Conservation (phyloP, 371 early-diverging fungal species). For the Globomyces sp. region DNA sequence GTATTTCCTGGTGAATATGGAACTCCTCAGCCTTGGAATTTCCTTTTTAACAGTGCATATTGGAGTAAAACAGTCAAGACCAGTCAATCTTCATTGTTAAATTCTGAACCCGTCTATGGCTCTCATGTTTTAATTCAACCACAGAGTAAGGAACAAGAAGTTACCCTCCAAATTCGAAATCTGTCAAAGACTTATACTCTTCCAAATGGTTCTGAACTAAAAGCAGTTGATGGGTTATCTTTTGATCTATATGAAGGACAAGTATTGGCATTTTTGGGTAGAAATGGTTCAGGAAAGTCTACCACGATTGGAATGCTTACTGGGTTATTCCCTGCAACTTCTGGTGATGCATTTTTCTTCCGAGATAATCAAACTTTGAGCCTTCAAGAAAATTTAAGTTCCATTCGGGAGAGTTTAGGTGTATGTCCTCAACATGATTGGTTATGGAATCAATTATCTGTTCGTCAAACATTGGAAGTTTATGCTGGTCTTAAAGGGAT, state of each 20-base stretch:
- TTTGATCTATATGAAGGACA: too few relatives aligned
- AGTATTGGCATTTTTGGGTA: constrained; percentile 17
- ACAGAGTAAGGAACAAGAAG: too few relatives aligned
- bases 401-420: constrained; percentile 30
- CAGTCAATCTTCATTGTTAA: too few relatives aligned
- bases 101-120: not conserved
- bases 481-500: not conserved
- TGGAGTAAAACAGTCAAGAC: too few relatives aligned
- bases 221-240: too few relatives aligned
- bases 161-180: not conserved
- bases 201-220: too few relatives aligned
- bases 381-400: constrained; percentile 40
- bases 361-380: not conserved
- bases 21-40: too few relatives aligned
- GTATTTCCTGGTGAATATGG: constrained; percentile 73
- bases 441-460: not conserved
- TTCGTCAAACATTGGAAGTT: not conserved
- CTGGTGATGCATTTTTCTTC: constrained; percentile 49
- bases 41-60: too few relatives aligned
- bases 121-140: not conserved
- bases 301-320: constrained; percentile 59
- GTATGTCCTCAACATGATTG: not conserved
- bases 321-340: constrained; percentile 21
- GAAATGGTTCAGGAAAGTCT: constrained; percentile 22
- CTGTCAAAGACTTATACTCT: not conserved